These are phyloP conservation scores for Phytophthora nicotianae DNA, from an alignment of 352 stramenopile genomes.

Conservation along the genomic window DNA sequence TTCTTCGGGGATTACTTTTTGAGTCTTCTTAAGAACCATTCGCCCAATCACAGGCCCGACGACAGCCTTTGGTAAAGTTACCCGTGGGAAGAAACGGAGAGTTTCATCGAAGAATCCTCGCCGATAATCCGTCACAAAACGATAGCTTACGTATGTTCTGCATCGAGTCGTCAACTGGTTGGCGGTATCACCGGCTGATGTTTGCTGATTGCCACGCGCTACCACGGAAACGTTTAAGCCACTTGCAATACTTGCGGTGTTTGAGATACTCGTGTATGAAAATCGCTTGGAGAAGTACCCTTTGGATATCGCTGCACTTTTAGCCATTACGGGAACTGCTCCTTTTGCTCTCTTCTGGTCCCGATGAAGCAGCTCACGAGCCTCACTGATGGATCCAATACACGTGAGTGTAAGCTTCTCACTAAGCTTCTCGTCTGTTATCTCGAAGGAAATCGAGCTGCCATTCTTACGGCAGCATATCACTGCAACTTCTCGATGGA, in stretches of 20 bases:
- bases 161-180: conserved; percentile 7
- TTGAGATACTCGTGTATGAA: conserved; percentile 52
- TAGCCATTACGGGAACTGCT: not conserved
- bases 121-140: conserved; percentile 63
- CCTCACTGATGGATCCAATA: conserved; percentile 64
- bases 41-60: conserved; percentile 66
- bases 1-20: not conserved
- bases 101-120: conserved; percentile 56
- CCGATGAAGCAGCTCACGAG: conserved; percentile 29
- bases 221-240: not conserved
- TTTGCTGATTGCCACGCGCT: not conserved
- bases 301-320: conserved; percentile 33
- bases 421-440: conserved; percentile 70
- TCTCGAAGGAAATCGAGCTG: conserved; percentile 49
- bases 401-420: conserved; percentile 53
- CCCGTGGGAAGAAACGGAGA: conserved; percentile 54
- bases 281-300: conserved; percentile 80
- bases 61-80: conserved; percentile 40
- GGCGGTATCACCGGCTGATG: not conserved
- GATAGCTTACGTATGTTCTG: conserved; percentile 56
- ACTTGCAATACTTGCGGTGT: conserved; percentile 2
- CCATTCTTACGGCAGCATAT: conserved; percentile 43
- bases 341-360: conserved; percentile 28
- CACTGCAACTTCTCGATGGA: conserved; percentile 43
- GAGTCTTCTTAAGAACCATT: conserved; percentile 31